A percentile compares a stretch with the other conserved stretches of the same genome.
phyloP scores from a whole-genome alignment of 306 rosid genomes.

The Phaseolus lunatus region DNA sequence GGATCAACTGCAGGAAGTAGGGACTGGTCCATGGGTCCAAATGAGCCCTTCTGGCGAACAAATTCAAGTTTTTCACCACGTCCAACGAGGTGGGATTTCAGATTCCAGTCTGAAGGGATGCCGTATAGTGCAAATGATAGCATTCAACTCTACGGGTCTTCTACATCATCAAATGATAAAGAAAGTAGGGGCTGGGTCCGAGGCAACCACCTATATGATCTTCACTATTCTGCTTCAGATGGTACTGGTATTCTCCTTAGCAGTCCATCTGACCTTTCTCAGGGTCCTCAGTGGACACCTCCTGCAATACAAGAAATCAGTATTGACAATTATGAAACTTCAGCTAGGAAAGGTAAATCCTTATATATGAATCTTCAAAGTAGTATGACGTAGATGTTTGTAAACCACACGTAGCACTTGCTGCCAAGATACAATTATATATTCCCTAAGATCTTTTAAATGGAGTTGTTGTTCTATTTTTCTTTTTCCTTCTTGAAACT shows the following conservation, averaged over 20 bases:
- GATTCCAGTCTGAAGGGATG: conserved; percentile 73
- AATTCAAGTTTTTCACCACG: conserved; percentile 73
- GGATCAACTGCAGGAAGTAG: conserved; percentile 82
- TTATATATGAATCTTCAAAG: conserved; percentile 19
- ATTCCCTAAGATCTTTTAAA: neutral
- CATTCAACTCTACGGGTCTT: conserved; percentile 60
- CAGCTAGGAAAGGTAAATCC: conserved; percentile 66
- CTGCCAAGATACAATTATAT: neutral
- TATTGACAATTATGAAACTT: conserved; percentile 68
- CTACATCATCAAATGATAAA: conserved; percentile 74
- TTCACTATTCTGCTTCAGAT: conserved; percentile 76
- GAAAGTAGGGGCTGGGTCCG: conserved; percentile 76
- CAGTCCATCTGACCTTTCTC: conserved; percentile 85
- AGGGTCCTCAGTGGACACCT: conserved; percentile 68
- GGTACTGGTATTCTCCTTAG: conserved; percentile 65
- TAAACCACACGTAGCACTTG: neutral
- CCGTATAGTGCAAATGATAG: conserved; percentile 70
- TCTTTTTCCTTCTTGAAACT: neutral
- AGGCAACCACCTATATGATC: conserved; percentile 77
- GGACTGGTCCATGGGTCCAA: conserved; percentile 94
- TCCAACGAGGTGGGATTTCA: conserved; percentile 76
- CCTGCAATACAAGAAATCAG: conserved; percentile 88
- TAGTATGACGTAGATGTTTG: neutral
- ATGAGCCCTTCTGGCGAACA: conserved; percentile 91
- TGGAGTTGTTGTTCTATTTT: neutral